These are phyloP conservation scores for Fusarium tupiense DNA, from an alignment of 2,329 filamentous ascomycete species.

Conservation along the genomic window DNA sequence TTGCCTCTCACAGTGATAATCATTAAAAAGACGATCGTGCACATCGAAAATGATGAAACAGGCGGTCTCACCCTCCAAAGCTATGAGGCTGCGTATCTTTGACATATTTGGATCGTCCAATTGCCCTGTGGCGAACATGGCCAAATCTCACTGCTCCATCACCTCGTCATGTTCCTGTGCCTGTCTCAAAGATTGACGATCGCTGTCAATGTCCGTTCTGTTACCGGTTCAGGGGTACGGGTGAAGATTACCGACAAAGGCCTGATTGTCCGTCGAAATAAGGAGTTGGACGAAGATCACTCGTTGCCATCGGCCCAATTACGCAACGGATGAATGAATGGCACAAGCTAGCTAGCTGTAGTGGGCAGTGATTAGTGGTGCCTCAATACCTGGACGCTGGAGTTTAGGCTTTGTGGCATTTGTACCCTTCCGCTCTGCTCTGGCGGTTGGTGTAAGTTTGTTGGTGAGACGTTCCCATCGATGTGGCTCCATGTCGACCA, in stretches of 20 bases:
- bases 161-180: slow-evolving; percentile 14
- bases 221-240: slow-evolving; percentile 20
- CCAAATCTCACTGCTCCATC: slow-evolving; percentile 1
- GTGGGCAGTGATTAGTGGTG: background rate
- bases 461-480: slow-evolving; percentile 16
- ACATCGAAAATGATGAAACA: slow-evolving; percentile 38
- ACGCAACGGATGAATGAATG: slow-evolving; percentile 6
- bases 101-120: slow-evolving; percentile 30
- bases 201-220: slow-evolving; percentile 6
- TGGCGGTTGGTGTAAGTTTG: slow-evolving; percentile 11
- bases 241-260: slow-evolving; percentile 14
- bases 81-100: slow-evolving; percentile 27
- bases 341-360: background rate
- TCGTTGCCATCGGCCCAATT: background rate
- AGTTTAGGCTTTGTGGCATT: slow-evolving; percentile 17
- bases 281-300: slow-evolving; percentile 11
- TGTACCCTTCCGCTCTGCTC: background rate
- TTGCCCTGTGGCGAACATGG: slow-evolving; percentile 35
- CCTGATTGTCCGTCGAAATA: slow-evolving; percentile 2
- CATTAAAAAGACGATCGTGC: background rate
- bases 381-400: background rate
- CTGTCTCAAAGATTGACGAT: slow-evolving; percentile 30
- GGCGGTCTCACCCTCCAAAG: slow-evolving; percentile 16
- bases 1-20: background rate
- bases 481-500: slow-evolving; percentile 13